Evolutionary conservation across 176 grass and related monocot genomes (phyloP).

Genomic region (Hordeum marinum): DNA sequence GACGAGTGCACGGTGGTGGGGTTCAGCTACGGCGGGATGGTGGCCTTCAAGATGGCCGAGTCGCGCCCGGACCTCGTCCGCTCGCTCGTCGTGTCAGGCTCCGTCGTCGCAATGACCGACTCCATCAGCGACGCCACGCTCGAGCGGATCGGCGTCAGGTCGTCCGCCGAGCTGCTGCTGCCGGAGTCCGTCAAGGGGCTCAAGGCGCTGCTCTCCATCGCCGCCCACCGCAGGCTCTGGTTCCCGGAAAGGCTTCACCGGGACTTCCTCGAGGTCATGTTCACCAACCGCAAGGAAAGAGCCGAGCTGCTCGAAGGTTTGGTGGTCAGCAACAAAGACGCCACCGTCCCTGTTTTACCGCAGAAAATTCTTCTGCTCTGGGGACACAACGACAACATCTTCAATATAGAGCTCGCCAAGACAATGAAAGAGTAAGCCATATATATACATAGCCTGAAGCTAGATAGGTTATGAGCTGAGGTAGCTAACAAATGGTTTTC

Average conservation of each 20-base stretch:
- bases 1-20: conserved; percentile 66
- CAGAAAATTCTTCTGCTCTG: conserved; percentile 85
- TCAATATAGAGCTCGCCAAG: conserved; percentile 72
- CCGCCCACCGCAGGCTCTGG: conserved; percentile 61
- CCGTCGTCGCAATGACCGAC: conserved; percentile 80
- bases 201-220: conserved; percentile 71
- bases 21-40: conserved; percentile 98
- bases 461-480: not conserved
- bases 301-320: conserved; percentile 74
- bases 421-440: conserved; percentile 69
- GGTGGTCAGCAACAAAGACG: conserved; percentile 83
- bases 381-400: conserved; percentile 91
- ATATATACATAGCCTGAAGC: no score
- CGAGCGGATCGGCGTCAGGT: conserved; percentile 57
- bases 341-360: conserved; percentile 47
- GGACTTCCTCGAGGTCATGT: conserved; percentile 88
- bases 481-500: not conserved
- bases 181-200: conserved; percentile 81
- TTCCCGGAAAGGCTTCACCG: conserved; percentile 62
- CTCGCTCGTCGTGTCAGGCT: conserved; percentile 73
- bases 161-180: conserved; percentile 69
- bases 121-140: conserved; percentile 53
- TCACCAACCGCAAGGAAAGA: conserved; percentile 76
- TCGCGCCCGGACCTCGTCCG: conserved; percentile 52
- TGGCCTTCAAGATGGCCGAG: conserved; percentile 93